Evolutionary conservation across 2,329 filamentous ascomycete genomes (phyloP).

Genomic region (Fusarium lateritium): DNA sequence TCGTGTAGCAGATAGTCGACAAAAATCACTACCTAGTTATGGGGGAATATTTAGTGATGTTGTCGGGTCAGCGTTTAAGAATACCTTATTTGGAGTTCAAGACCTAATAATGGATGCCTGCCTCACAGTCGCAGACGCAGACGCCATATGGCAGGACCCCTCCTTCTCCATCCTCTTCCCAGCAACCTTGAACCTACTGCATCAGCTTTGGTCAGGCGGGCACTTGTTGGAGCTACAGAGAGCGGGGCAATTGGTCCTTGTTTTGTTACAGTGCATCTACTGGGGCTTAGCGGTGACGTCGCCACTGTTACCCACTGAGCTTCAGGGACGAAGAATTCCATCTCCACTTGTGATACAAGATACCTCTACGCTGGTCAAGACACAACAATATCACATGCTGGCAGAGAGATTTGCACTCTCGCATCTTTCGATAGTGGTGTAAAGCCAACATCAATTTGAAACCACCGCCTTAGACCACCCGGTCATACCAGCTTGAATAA

Average conservation of each 20-base stretch:
- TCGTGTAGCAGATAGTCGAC: conserved; percentile 2
- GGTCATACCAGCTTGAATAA: conserved; percentile 6
- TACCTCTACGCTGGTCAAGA: neutral
- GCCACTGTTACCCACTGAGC: conserved; percentile 13
- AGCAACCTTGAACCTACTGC: conserved; percentile 21
- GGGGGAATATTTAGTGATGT: conserved; percentile 23
- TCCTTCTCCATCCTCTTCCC: conserved; percentile 29
- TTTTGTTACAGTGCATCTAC: conserved; percentile 13
- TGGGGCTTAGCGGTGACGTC: conserved; percentile 29
- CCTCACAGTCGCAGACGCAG: neutral
- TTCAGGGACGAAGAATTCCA: neutral
- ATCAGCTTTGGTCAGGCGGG: conserved; percentile 44
- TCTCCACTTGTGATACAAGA: neutral
- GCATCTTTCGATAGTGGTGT: conserved; percentile 21
- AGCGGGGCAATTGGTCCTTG: conserved; percentile 25
- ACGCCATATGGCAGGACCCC: conserved; percentile 34
- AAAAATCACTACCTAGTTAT: conserved; percentile 2
- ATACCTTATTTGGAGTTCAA: conserved; percentile 14
- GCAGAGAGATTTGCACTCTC: conserved; percentile 18
- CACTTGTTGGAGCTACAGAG: conserved; percentile 12
- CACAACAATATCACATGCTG: conserved; percentile 2
- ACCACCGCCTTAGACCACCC: conserved; percentile 20
- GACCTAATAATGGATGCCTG: conserved; percentile 11
- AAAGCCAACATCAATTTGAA: conserved; percentile 2
- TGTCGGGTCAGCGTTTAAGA: conserved; percentile 38